Evolutionary conservation across 768 basidiomycete species (phyloP), one percentile per base, ranked within the genome.

Genomic region (Boletus tomentosulus): DNA sequence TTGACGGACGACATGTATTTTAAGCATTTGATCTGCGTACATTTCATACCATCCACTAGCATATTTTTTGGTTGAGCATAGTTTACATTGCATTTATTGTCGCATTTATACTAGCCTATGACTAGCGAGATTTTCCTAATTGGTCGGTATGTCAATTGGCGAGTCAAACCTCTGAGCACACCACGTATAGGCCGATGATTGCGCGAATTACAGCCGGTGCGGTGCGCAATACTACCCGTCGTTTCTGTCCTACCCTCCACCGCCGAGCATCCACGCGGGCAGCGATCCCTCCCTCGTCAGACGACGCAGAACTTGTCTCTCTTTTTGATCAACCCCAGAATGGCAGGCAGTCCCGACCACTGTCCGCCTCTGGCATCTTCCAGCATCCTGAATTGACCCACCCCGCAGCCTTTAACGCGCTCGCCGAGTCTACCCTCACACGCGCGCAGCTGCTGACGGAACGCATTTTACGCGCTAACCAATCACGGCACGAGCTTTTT

Each of bases 371-470:
- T 2, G 97, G 97, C 24, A 80, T 98, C 34, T 98, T 99, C 68
- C 83, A 83, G 15, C 90, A 97, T 59, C 78, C 83, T 0, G 75
- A 81, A 16, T 78, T 99, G 34, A 83, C 79, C 4, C 73, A 82
- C 27, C 92, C 95, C 0, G 66, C 76, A 1, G 81, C 83, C 24
- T 84, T 98, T 45, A 76, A 81, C 48, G 75, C 80, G 1, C 78
- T 98, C 24, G 85, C 93, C 25, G 78, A 87, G 50, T 82, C 89
- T 27, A 95, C 95, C 16, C 77, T 94, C 27, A 70, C 83, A 15
- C 87, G 92, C 42, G 94, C 92, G 6, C 82, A 85, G 57, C 71
- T 89, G 30, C 78, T 98, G 50, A 95, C 96, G 15, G 81, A 87
- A 52, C 85, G 97, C 41, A 91, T 98, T 25, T 71, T 89, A 47